Conservation (phyloP, 148 eudicot genomes). For the Rhododendron molle region DNA sequence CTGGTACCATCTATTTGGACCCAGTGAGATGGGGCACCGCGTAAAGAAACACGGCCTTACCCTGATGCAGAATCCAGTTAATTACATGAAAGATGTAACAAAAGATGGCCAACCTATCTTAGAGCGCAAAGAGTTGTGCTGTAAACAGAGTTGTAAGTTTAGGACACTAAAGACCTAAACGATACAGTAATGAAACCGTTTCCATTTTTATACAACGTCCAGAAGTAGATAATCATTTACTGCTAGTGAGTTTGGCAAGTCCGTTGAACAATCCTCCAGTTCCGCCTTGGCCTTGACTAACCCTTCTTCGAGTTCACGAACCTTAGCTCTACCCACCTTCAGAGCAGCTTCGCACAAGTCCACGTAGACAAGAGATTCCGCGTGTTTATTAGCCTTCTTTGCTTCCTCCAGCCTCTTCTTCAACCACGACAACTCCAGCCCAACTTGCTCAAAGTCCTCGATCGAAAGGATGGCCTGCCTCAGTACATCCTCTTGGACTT, state of each 20-base stretch:
- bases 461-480: not conserved
- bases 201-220: not conserved
- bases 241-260: not conserved
- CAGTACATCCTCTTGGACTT: not conserved
- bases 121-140: not conserved
- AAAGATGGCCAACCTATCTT: not conserved
- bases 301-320: slow-evolving; percentile 5
- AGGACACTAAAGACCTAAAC: not conserved
- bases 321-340: not conserved
- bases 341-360: not conserved
- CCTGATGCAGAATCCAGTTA: not conserved
- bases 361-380: not conserved
- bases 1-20: not conserved
- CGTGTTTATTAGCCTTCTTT: not conserved
- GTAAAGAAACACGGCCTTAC: not conserved
- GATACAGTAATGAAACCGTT: not conserved
- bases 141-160: not conserved
- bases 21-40: not conserved
- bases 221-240: not conserved
- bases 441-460: not conserved
- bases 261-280: not conserved
- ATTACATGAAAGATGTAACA: not conserved
- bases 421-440: slow-evolving; percentile 3
- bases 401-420: not conserved
- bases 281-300: not conserved